Evolutionary conservation across 2,329 filamentous ascomycete species (phyloP), one percentile per base, ranked within the genome.

Genomic region (Trichoderma sp.): DNA sequence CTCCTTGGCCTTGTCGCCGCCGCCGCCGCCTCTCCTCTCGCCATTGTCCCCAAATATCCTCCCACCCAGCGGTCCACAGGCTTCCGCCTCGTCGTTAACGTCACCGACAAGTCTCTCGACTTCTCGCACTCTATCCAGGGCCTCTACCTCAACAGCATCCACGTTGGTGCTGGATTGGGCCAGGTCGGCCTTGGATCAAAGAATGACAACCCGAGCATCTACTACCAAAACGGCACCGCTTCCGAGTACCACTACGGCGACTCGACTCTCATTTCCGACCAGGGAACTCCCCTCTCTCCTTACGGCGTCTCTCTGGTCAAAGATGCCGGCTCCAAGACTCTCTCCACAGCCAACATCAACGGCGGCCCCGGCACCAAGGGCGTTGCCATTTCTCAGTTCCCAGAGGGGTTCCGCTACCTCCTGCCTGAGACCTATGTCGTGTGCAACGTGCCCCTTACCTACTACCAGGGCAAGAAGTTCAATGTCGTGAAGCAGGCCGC

Each of bases 151-250:
- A 72, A 75, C 59, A 78, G 76, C 50, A 78, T 81, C 60, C 82
- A 83, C 74, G 74, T 75, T 12, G 81, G 81, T 32, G 78, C 82
- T 1, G 80, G 78, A 2, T 64, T 76, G n/a, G 77, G 75, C 68
- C 74, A 77, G n/a, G 80, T 78, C 15, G 77, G 80, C 3, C 73
- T 82, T 17, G 74, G 78, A 1, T 71, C 80, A 13, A 67, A 70
- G 6, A 45, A 71, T 15, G 37, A 71, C 12, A 34, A 61, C 39
- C 70, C 69, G 6, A 75, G 76, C 58, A 71, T 81, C 69, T 84
- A 84, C 73, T 85, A 84, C 77, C 74, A 80, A 64, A 84, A 85
- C 73, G 82, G 79, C 73, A 83, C 83, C 4, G 75, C 75, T n/a
- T 61, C 70, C 15, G 75, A 80, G 22, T 66, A 76, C 10, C 70